Conservation (phyloP, 306 rosid genomes). For the Prunus mume region DNA sequence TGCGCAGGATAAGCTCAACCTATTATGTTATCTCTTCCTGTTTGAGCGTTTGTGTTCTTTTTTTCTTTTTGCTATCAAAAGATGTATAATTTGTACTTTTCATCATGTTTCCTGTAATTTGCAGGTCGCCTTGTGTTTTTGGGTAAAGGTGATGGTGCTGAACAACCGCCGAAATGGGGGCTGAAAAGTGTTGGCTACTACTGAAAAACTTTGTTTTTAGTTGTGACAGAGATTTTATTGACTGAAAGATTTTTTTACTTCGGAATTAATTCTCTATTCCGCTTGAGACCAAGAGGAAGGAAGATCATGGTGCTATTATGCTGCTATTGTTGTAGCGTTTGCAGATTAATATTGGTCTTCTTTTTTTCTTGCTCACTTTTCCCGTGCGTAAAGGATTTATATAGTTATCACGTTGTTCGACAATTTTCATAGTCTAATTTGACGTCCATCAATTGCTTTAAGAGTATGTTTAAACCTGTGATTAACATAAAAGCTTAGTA, state of each 20-base stretch:
- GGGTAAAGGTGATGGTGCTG: slow-evolving; percentile 48
- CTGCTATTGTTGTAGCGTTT: too few species aligned
- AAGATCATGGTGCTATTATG: background rate
- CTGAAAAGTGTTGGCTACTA: slow-evolving; percentile 60
- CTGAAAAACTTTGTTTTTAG: slow-evolving; percentile 18
- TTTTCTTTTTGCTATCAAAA: too few species aligned
- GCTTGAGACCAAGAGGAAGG: background rate
- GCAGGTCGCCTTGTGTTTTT: slow-evolving; percentile 80
- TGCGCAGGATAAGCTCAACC: background rate
- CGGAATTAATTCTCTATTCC: background rate
- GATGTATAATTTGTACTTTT: background rate
- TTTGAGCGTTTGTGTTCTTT: background rate
- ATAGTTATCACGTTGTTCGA: too few species aligned
- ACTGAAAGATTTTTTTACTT: background rate
- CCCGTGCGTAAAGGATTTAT: too few species aligned
- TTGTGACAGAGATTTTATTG: background rate
- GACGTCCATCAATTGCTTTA: too few species aligned
- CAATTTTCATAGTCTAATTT: too few species aligned
- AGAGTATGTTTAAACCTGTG: too few species aligned
- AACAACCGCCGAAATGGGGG: slow-evolving; percentile 33
- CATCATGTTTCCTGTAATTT: slow-evolving; percentile 10
- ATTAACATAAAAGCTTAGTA: too few species aligned
- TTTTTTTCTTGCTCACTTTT: background rate
- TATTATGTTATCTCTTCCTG: too few species aligned
- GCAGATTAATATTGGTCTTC: background rate